Conservation (phyloP, 148 eudicot genomes). For the Suaeda aralocaspica region DNA sequence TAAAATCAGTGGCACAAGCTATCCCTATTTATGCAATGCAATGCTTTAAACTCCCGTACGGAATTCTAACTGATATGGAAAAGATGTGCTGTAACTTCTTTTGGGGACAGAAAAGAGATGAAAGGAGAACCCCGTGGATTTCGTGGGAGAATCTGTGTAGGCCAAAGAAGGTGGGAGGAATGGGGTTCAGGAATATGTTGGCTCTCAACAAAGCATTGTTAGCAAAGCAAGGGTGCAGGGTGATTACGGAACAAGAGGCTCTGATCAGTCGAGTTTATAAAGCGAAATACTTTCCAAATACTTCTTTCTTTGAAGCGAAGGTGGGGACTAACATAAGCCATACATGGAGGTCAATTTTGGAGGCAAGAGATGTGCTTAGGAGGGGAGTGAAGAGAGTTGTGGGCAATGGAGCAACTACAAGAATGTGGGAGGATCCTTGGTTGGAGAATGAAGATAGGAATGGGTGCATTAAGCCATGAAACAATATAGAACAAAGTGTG, state of each 20-base stretch:
- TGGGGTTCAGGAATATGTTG: neutral
- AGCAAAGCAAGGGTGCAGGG: neutral
- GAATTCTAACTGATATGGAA: neutral
- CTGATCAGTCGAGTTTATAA: neutral
- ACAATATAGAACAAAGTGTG: no score
- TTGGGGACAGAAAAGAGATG: neutral
- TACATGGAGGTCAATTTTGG: neutral
- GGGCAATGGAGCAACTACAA: neutral
- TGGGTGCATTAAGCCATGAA: no score
- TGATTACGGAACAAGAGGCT: no score
- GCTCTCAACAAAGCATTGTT: neutral
- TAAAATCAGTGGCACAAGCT: neutral
- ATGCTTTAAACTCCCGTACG: neutral
- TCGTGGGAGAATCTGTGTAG: neutral
- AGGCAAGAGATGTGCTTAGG: neutral
- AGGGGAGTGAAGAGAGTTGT: neutral
- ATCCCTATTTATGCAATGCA: neutral
- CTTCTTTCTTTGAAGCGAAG: neutral
- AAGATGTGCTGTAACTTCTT: neutral
- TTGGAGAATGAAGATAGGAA: no score
- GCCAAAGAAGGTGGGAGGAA: neutral
- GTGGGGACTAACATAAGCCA: neutral
- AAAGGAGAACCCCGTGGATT: neutral
- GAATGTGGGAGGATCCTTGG: neutral
- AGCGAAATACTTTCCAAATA: neutral